phyloP scores from a whole-genome alignment of 352 stramenopile species.

The Phytophthora niederhauseri region DNA sequence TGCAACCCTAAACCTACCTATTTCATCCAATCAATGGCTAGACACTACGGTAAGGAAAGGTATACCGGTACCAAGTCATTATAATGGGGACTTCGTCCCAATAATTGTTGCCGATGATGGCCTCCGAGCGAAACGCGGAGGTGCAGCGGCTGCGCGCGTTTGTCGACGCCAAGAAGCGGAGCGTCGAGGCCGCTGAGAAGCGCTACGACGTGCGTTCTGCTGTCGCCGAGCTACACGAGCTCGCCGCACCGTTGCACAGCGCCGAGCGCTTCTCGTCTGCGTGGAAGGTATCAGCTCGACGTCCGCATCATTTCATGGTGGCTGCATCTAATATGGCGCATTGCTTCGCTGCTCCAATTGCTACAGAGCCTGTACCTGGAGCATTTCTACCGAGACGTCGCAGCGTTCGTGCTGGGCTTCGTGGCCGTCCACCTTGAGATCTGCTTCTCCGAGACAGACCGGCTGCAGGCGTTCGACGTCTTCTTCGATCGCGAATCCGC shows the following conservation, averaged over 20 bases:
- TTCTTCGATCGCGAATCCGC: slow-evolving; percentile 58
- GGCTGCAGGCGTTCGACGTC: slow-evolving; percentile 50
- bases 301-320: neutral
- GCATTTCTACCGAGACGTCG: slow-evolving; percentile 61
- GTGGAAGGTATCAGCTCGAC: slow-evolving; percentile 51
- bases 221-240: slow-evolving; percentile 34
- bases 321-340: neutral
- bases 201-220: slow-evolving; percentile 50
- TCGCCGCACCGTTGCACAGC: slow-evolving; percentile 43
- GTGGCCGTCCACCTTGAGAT: slow-evolving; percentile 57
- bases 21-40: too few species aligned
- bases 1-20: too few species aligned
- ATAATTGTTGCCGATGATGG: slow-evolving; percentile 11
- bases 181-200: slow-evolving; percentile 50
- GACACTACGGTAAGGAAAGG: too few species aligned
- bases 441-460: slow-evolving; percentile 53
- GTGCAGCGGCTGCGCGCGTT: slow-evolving; percentile 55
- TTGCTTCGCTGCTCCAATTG: neutral
- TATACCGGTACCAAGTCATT: too few species aligned
- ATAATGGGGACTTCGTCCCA: too few species aligned
- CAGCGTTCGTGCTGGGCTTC: slow-evolving; percentile 57
- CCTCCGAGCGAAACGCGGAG: slow-evolving; percentile 17
- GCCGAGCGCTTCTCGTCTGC: slow-evolving; percentile 34
- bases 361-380: slow-evolving; percentile 58
- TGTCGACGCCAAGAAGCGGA: slow-evolving; percentile 52